Conservation (phyloP, 2,329 filamentous ascomycete genomes). For the Colletotrichum godetiae region DNA sequence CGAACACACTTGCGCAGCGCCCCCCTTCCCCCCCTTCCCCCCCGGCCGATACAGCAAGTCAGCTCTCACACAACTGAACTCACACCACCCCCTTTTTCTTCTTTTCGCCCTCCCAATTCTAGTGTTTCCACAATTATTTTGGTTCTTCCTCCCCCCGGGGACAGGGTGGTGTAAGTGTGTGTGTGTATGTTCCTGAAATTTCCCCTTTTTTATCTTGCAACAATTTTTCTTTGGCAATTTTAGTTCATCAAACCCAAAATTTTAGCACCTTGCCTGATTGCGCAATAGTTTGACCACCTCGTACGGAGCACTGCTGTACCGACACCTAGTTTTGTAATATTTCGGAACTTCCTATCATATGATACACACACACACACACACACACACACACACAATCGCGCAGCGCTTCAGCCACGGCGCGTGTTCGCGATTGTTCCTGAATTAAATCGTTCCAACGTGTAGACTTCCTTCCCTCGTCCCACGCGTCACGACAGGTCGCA, state of each 20-base stretch:
- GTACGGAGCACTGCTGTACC: no score
- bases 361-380: not conserved
- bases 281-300: not conserved
- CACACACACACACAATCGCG: not conserved
- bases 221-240: not conserved
- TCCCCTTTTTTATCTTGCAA: not conserved
- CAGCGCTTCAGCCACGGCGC: not conserved
- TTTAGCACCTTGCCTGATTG: not conserved
- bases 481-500: not conserved
- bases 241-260: conserved; percentile 3
- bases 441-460: not conserved
- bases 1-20: not conserved
- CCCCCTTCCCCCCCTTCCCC: no score
- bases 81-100: conserved; percentile 7
- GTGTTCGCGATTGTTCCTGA: not conserved
- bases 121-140: not conserved
- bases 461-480: no score
- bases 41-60: not conserved
- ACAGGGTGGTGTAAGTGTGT: not conserved
- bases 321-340: no score
- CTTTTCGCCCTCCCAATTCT: not conserved
- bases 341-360: not conserved
- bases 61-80: not conserved
- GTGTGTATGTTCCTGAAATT: not conserved
- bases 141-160: not conserved